Conservation (phyloP, 2,329 filamentous ascomycete species). For the Phialophora verrucosa region DNA sequence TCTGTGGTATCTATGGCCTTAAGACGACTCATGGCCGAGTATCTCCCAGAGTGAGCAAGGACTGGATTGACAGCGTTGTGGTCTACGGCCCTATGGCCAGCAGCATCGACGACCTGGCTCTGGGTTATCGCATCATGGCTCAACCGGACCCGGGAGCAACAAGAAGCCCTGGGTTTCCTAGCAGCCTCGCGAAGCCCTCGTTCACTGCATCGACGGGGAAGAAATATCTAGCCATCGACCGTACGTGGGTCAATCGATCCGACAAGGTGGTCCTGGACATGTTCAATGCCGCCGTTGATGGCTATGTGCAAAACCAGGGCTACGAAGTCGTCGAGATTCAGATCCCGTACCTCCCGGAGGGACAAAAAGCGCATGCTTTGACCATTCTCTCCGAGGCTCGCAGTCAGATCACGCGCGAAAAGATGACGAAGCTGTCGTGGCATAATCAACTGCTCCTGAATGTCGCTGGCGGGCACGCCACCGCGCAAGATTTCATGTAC, state of each 20-base stretch:
- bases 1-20: conserved; percentile 81
- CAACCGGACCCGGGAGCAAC: conserved; percentile 65
- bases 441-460: conserved; percentile 63
- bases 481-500: conserved; percentile 72
- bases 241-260: conserved; percentile 71
- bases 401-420: conserved; percentile 55
- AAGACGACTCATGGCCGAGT: conserved; percentile 76
- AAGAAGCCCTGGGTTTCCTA: conserved; percentile 58
- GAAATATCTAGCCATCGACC: conserved; percentile 73
- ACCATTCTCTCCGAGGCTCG: conserved; percentile 77
- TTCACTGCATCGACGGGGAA: conserved; percentile 41
- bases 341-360: conserved; percentile 67
- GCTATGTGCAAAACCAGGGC: conserved; percentile 50
- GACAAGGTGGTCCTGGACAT: conserved; percentile 66
- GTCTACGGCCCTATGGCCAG: conserved; percentile 77
- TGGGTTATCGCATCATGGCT: conserved; percentile 82
- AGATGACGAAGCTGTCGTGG: conserved; percentile 42
- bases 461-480: conserved; percentile 65
- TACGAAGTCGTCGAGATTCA: conserved; percentile 56
- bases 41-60: conserved; percentile 62
- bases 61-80: conserved; percentile 65
- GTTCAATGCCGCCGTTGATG: conserved; percentile 67
- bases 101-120: conserved; percentile 76
- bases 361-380: conserved; percentile 76
- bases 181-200: conserved; percentile 55